Conservation (phyloP, 2,329 filamentous ascomycete species). For the Xylaria sp. region DNA sequence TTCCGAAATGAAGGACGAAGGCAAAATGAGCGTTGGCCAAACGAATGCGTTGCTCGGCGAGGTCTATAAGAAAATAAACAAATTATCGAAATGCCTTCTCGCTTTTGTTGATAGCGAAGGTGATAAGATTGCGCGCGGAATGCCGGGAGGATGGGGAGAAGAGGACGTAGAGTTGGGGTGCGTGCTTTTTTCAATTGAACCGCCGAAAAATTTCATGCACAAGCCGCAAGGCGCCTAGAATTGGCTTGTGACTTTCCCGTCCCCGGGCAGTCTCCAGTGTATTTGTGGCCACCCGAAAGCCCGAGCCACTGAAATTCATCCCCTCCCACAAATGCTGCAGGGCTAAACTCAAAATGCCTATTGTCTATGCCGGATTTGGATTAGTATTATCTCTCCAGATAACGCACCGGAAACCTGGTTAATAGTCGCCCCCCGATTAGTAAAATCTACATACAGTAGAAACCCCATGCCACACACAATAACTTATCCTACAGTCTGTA, state of each 20-base stretch:
- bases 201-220: constrained; percentile 38
- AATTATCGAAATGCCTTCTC: constrained; percentile 2
- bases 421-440: constrained; percentile 39
- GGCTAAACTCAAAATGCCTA: not conserved
- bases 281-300: constrained; percentile 38
- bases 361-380: constrained; percentile 28
- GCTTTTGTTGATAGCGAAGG: constrained; percentile 28
- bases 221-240: constrained; percentile 11
- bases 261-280: not conserved
- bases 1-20: constrained; percentile 15
- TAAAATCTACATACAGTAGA: too few relatives aligned
- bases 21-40: constrained; percentile 27
- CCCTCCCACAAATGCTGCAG: constrained; percentile 16
- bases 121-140: constrained; percentile 24
- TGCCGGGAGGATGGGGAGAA: constrained; percentile 21
- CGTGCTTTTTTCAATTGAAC: constrained; percentile 38
- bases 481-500: too few relatives aligned
- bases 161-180: constrained; percentile 15
- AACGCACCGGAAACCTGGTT: constrained; percentile 40
- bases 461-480: too few relatives aligned
- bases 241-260: constrained; percentile 26
- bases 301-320: constrained; percentile 31
- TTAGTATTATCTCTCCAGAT: constrained; percentile 38
- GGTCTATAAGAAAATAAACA: constrained; percentile 24
- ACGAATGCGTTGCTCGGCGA: not conserved